Conservation (phyloP, 768 basidiomycete genomes). For the Phaffia australis region DNA sequence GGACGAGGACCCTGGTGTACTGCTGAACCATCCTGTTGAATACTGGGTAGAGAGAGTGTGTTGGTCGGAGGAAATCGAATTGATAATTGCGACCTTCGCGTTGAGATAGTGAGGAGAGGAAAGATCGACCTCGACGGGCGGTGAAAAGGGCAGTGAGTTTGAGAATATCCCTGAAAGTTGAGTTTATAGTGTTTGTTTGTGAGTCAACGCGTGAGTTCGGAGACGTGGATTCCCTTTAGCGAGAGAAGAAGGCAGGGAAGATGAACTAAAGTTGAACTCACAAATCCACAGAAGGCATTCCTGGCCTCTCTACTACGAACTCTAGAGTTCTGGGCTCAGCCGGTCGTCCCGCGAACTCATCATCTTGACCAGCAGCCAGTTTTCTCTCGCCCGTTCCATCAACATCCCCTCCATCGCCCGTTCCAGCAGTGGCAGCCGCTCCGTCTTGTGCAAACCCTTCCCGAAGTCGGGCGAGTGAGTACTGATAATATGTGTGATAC, state of each 20-base stretch:
- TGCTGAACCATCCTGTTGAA: slow-evolving; percentile 97
- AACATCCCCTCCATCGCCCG: slow-evolving; percentile 38
- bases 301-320: slow-evolving; percentile 19
- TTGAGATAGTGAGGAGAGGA: slow-evolving; percentile 70
- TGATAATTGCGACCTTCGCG: slow-evolving; percentile 92
- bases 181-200: slow-evolving; percentile 1
- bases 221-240: background rate
- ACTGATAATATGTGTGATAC: slow-evolving; percentile 95
- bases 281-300: slow-evolving; percentile 77
- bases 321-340: slow-evolving; percentile 37
- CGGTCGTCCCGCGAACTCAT: slow-evolving; percentile 45
- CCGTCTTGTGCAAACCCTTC: slow-evolving; percentile 45
- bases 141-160: slow-evolving; percentile 93
- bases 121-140: slow-evolving; percentile 75
- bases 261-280: slow-evolving; percentile 42
- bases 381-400: slow-evolving; percentile 16
- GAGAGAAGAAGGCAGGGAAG: background rate
- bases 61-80: slow-evolving; percentile 93
- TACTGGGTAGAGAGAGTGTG: slow-evolving; percentile 88
- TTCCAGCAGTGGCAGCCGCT: slow-evolving; percentile 44
- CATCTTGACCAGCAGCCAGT: slow-evolving; percentile 5
- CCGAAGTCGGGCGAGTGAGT: slow-evolving; percentile 36
- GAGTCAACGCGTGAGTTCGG: too few species aligned
- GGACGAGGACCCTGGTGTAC: slow-evolving; percentile 80
- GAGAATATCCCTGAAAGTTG: slow-evolving; percentile 65